phyloP scores from a whole-genome alignment of 2,329 filamentous ascomycete species.

The Decorospora gaudefroyi region DNA sequence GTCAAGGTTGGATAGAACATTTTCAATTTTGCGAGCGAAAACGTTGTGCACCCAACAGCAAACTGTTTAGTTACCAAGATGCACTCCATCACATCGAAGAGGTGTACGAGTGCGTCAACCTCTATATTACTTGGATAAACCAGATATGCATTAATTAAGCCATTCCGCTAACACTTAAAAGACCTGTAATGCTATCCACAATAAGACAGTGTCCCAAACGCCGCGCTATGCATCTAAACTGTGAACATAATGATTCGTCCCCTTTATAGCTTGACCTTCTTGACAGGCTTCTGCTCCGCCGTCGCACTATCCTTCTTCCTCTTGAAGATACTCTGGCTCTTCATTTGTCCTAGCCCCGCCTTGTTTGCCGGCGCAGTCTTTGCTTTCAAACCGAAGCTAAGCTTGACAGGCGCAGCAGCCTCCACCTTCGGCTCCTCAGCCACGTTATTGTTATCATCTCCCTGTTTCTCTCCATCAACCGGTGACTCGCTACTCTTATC shows the following conservation, averaged over 20 bases:
- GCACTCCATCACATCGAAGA: too few relatives aligned
- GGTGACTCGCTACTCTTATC: slow-evolving; percentile 54
- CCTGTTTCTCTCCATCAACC: slow-evolving; percentile 79
- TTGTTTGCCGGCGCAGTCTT: slow-evolving; percentile 34
- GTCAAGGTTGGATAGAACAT: too few relatives aligned
- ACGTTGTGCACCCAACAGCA: too few relatives aligned
- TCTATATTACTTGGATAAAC: too few relatives aligned
- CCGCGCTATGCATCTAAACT: slow-evolving; percentile 26
- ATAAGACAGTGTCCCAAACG: slow-evolving; percentile 6
- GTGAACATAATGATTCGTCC: neutral
- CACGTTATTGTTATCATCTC: slow-evolving; percentile 72
- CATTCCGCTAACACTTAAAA: too few relatives aligned
- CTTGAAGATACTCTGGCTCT: slow-evolving; percentile 45
- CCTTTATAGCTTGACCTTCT: slow-evolving; percentile 42
- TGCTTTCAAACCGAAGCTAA: slow-evolving; percentile 33
- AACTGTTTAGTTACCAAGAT: too few relatives aligned
- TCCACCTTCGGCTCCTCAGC: slow-evolving; percentile 49
- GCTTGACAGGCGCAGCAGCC: slow-evolving; percentile 29
- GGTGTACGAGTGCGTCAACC: too few relatives aligned
- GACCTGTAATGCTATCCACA: too few relatives aligned
- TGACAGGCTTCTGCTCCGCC: slow-evolving; percentile 32
- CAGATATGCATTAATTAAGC: too few relatives aligned
- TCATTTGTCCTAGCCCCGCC: slow-evolving; percentile 35
- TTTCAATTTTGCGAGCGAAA: too few relatives aligned
- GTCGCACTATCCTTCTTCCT: slow-evolving; percentile 32